Conservation (phyloP, 225 moss, liverwort and hornwort species). For the Pseudisothecium myosuroides region DNA sequence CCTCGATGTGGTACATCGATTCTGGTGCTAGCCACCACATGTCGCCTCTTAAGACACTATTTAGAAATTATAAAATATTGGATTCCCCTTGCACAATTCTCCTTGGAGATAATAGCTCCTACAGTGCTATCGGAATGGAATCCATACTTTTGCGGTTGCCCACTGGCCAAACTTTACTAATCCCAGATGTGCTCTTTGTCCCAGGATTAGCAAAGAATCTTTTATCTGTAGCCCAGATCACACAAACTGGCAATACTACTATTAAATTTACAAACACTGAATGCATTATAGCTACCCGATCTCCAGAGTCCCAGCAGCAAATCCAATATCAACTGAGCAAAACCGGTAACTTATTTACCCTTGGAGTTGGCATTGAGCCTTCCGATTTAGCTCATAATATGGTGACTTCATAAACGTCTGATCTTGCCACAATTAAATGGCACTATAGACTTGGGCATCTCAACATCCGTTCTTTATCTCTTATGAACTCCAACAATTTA, state of each 20-base stretch:
- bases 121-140: not conserved
- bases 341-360: not conserved
- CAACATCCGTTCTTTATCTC: no score
- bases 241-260: not conserved
- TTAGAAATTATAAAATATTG: not conserved
- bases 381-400: not conserved
- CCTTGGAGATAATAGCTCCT: not conserved
- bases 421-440: no score
- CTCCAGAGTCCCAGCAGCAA: accelerated
- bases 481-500: no score
- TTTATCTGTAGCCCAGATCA: not conserved
- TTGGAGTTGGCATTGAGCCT: not conserved
- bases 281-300: not conserved
- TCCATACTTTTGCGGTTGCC: not conserved
- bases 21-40: no score
- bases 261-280: not conserved
- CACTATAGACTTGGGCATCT: no score
- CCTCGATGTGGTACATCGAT: no score
- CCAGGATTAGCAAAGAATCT: not conserved
- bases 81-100: not conserved
- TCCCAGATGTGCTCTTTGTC: not conserved
- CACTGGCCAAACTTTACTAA: accelerated
- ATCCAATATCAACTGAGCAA: not conserved
- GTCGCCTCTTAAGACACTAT: no score
- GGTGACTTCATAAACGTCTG: no score